Percentiles rank a stretch among this genome's conserved stretches.
phyloP scores from a whole-genome alignment of 2,329 filamentous ascomycete genomes.

The Leptographium flavum region DNA sequence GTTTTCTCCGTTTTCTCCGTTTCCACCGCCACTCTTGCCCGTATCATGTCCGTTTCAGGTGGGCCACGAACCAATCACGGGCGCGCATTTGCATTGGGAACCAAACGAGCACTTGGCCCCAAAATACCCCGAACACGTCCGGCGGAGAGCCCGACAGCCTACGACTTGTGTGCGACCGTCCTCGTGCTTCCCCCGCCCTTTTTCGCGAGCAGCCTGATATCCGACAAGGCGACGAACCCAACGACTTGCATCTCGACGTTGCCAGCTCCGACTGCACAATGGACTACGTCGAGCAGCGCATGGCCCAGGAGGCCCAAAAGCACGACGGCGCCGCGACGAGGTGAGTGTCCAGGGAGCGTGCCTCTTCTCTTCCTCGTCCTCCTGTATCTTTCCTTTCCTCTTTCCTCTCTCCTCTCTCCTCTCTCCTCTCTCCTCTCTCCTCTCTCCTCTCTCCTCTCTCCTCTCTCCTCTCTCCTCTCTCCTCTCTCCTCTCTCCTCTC shows the following conservation, averaged over 20 bases:
- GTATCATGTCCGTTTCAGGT: neutral
- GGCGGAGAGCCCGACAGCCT: too few relatives aligned
- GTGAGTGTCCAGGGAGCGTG: conserved; percentile 1
- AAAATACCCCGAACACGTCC: neutral
- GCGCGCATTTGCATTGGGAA: too few relatives aligned
- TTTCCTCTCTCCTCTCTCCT: conserved; percentile 52
- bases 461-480: conserved; percentile 48
- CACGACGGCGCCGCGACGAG: conserved; percentile 11
- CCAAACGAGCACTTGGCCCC: neutral
- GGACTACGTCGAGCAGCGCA: conserved; percentile 44
- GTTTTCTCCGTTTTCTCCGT: too few relatives aligned
- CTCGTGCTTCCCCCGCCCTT: too few relatives aligned
- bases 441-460: conserved; percentile 41
- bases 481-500: conserved; percentile 40
- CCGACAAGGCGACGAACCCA: too few relatives aligned
- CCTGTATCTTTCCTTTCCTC: too few relatives aligned
- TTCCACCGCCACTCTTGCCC: neutral
- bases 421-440: conserved; percentile 41
- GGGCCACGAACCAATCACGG: neutral
- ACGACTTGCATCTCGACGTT: too few relatives aligned
- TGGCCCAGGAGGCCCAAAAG: conserved; percentile 37
- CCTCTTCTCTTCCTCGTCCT: too few relatives aligned
- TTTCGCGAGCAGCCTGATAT: too few relatives aligned
- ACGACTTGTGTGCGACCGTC: too few relatives aligned
- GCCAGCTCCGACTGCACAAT: conserved; percentile 23